Conservation (phyloP, 495 filamentous ascomycete species). For the Chaetomium fimeti region DNA sequence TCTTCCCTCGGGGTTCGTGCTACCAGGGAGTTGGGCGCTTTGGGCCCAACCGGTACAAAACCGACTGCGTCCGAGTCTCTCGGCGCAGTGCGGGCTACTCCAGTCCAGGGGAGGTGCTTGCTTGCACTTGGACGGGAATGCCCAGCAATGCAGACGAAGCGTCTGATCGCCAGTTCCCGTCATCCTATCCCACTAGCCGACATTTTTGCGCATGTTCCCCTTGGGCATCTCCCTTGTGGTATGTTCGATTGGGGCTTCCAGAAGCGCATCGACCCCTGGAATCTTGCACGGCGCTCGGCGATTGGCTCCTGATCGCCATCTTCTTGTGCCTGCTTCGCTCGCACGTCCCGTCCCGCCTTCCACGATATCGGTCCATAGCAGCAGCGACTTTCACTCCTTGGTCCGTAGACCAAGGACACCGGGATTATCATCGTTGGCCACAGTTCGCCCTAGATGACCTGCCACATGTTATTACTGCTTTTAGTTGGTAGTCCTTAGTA, state of each 20-base stretch:
- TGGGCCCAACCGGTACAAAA: not conserved
- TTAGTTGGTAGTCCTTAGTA: slow-evolving; percentile 6
- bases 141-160: slow-evolving; percentile 26
- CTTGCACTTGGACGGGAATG: not conserved
- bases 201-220: slow-evolving; percentile 2
- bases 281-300: slow-evolving; percentile 8
- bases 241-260: slow-evolving; percentile 19
- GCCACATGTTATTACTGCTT: slow-evolving; percentile 1
- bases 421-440: not conserved
- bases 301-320: slow-evolving; percentile 28
- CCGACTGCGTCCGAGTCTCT: not conserved
- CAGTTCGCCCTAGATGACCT: not conserved
- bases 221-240: not conserved
- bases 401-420: not conserved
- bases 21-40: not conserved
- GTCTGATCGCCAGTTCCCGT: slow-evolving; percentile 33
- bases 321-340: not conserved
- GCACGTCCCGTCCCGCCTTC: slow-evolving; percentile 6
- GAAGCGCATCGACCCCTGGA: slow-evolving; percentile 17
- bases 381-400: not conserved
- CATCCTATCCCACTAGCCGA: slow-evolving; percentile 15
- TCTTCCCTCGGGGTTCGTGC: no score
- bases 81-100: not conserved
- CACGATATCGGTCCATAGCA: not conserved
- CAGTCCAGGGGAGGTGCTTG: not conserved